Evolutionary conservation across 768 basidiomycete genomes (phyloP).

Genomic region (Tricholoma sp.): DNA sequence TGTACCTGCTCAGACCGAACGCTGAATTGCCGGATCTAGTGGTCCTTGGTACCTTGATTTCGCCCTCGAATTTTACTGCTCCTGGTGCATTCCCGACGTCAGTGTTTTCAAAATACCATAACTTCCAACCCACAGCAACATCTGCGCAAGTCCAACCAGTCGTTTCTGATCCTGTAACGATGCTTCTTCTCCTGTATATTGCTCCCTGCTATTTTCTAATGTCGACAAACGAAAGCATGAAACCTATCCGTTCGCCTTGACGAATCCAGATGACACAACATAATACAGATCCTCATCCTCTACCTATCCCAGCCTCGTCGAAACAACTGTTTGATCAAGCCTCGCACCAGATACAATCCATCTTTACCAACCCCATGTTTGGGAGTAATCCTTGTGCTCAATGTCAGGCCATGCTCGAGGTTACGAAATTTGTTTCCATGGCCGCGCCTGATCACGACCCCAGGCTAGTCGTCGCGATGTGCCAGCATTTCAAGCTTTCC

Average conservation of each 20-base stretch:
- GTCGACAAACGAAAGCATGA: slow-evolving; percentile 35
- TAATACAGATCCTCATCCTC: slow-evolving; percentile 62
- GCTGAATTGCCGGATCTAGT: no score
- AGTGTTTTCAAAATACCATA: slow-evolving; percentile 59
- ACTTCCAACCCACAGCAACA: no score
- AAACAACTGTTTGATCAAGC: slow-evolving; percentile 46
- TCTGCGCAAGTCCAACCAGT: no score
- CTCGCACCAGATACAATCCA: slow-evolving; percentile 50
- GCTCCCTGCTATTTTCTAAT: neutral
- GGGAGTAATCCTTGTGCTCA: slow-evolving; percentile 47
- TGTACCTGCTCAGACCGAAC: no score
- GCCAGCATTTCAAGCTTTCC: slow-evolving; percentile 52
- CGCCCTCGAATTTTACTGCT: slow-evolving; percentile 47
- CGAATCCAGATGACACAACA: slow-evolving; percentile 60
- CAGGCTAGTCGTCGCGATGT: slow-evolving; percentile 50
- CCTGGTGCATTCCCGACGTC: slow-evolving; percentile 64
- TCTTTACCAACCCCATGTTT: slow-evolving; percentile 49
- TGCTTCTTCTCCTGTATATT: slow-evolving; percentile 7
- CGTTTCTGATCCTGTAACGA: no score
- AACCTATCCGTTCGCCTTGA: slow-evolving; percentile 54
- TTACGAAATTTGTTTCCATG: slow-evolving; percentile 61
- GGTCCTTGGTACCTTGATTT: slow-evolving; percentile 19
- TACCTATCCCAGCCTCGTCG: slow-evolving; percentile 52
- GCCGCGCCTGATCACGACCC: slow-evolving; percentile 60
- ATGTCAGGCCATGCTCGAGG: slow-evolving; percentile 56